Conservation (phyloP, 2,329 filamentous ascomycete species). For the Cadophora gregata region DNA sequence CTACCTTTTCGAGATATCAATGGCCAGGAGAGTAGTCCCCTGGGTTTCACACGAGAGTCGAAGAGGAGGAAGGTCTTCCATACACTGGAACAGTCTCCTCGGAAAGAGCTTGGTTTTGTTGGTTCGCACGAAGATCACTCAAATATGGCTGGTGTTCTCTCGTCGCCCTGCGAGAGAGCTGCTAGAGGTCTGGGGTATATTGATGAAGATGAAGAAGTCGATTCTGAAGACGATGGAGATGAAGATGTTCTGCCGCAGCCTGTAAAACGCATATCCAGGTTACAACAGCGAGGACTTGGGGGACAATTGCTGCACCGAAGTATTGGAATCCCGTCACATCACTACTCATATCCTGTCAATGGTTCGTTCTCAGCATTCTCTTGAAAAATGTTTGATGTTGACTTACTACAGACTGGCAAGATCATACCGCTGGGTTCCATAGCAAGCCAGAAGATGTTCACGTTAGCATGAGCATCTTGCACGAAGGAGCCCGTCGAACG, state of each 20-base stretch:
- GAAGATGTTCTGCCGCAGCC: slow-evolving; percentile 14
- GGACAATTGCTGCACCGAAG: slow-evolving; percentile 39
- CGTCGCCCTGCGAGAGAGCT: slow-evolving; percentile 37
- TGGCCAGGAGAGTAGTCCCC: slow-evolving; percentile 37
- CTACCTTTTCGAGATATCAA: slow-evolving; percentile 30
- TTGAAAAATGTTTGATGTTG: slow-evolving; percentile 21
- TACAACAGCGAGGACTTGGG: slow-evolving; percentile 36
- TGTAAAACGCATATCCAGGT: slow-evolving; percentile 34
- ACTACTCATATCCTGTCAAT: slow-evolving; percentile 41
- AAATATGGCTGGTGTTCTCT: slow-evolving; percentile 25
- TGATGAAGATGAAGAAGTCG: slow-evolving; percentile 19
- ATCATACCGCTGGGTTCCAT: slow-evolving; percentile 43
- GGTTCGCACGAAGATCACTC: slow-evolving; percentile 1
- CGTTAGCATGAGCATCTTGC: slow-evolving; percentile 37
- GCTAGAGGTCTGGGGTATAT: slow-evolving; percentile 18
- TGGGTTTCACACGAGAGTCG: slow-evolving; percentile 38
- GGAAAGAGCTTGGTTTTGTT: slow-evolving; percentile 26
- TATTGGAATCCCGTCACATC: slow-evolving; percentile 30
- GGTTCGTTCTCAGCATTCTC: slow-evolving; percentile 33
- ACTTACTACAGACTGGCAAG: slow-evolving; percentile 41
- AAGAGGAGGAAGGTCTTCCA: slow-evolving; percentile 44
- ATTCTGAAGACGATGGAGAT: slow-evolving; percentile 10
- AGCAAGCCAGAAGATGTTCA: slow-evolving; percentile 41
- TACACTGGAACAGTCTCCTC: slow-evolving; percentile 31
- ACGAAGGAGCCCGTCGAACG: slow-evolving; percentile 32